Evolutionary conservation across 345 rosid species (phyloP).

Genomic region (Boechera stricta): DNA sequence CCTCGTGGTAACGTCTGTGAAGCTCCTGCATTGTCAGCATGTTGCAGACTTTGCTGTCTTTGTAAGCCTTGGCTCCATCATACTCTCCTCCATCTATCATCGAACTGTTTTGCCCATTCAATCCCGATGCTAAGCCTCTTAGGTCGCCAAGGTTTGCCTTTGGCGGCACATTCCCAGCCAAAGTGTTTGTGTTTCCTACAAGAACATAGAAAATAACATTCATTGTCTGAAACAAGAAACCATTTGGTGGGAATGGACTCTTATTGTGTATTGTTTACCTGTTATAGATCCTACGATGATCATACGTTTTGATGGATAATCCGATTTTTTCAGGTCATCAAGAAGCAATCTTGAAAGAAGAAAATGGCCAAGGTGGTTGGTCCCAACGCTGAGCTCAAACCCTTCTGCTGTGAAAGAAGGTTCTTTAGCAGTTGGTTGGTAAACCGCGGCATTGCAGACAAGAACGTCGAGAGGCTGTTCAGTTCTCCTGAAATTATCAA

Average conservation of each 20-base stretch:
- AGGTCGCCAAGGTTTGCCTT: constrained; percentile 95
- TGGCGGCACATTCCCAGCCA: constrained; percentile 99
- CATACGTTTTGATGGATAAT: constrained; percentile 85
- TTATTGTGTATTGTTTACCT: constrained; percentile 49
- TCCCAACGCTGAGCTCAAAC: constrained; percentile 94
- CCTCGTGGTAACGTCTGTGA: constrained; percentile 92
- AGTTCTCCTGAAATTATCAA: constrained; percentile 65
- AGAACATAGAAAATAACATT: constrained; percentile 18
- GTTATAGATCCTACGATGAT: constrained; percentile 96
- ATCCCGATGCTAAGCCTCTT: constrained; percentile 88
- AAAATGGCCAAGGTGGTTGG: constrained; percentile 95
- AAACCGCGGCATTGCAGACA: constrained; percentile 95
- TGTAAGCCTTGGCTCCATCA: constrained; percentile 97
- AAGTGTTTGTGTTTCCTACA: constrained; percentile 89
- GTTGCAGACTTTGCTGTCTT: constrained; percentile 98
- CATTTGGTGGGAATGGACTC: background rate
- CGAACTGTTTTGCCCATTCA: constrained; percentile 76
- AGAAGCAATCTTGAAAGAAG: constrained; percentile 82
- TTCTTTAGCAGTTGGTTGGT: constrained; percentile 87
- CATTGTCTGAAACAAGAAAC: constrained; percentile 11
- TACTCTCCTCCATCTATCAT: constrained; percentile 95
- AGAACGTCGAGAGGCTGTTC: constrained; percentile 80
- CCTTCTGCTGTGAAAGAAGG: constrained; percentile 97
- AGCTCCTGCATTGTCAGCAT: constrained; percentile 97
- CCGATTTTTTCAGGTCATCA: constrained; percentile 79